Evolutionary conservation across 1,284 basidiomycete genomes (phyloP), one percentile per base, ranked within the genome.

Genomic region (Cutaneotrichosporon sp.): DNA sequence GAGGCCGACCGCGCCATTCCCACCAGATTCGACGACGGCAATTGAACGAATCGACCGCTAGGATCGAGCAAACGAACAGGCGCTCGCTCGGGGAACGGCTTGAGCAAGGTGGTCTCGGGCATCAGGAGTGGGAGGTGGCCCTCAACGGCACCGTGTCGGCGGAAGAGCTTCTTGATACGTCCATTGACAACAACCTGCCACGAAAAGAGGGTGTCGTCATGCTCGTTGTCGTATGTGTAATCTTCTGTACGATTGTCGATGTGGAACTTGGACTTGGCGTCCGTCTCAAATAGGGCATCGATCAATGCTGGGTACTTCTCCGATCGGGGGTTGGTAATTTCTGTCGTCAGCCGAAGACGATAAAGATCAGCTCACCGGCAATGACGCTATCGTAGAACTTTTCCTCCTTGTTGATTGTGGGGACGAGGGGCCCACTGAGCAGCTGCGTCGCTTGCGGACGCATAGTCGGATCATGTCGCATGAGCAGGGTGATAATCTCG

Each of bases 1-100:
- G 88, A 89, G 16, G 90, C 90, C 35, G 89, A 78, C 42, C 91
- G 80, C 9, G 92, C 90, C 71, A 97, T 94, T 0, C 87, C 85
- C 2, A 88, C 78, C 12, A 93, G 77, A 12, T 85, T 81, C 55
- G 88, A 85, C 54, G 84, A 84, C 0, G 90, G 87, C 25, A 96
- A 78, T 34, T 82, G 80, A 3, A 94, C 85, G 1, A 91, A 77
- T 59, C 90, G 87, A 2, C 89, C 90, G 49, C 86, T 84, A 50
- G 82, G 78, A 74, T 92, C 88, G n/a, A 92, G 79, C 62, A 91
- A 84, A 3, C 83, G 77, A 0, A 86, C 86, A 24, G 84, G 81
- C 5, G 79, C 61, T 20, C 81, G 54, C 51, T 84, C 81, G 8
- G 87, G 82, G 29, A 84, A 81, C 0, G 77, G 71, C 38, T 81